Conservation (phyloP, 2,329 filamentous ascomycete species). For the Tolypocladium tundrense region DNA sequence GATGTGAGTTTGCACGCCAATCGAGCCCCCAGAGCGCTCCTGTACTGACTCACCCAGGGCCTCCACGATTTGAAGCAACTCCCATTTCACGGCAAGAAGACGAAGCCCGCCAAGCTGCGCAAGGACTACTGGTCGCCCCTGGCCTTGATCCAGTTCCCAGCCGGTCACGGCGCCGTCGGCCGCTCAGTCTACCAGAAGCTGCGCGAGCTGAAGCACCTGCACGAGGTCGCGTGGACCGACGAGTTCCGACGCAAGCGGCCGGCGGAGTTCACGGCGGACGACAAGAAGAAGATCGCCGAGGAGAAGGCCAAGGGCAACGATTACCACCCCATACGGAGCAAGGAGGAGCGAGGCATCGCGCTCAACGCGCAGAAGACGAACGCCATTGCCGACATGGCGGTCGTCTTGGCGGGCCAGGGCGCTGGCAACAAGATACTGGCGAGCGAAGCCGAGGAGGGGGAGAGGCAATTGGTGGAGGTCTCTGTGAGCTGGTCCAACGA, state of each 20-base stretch:
- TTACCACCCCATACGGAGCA: conserved; percentile 23
- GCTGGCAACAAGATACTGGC: conserved; percentile 37
- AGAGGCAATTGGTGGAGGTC: conserved; percentile 24
- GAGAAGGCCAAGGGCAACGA: conserved; percentile 18
- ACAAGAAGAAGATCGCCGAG: conserved; percentile 22
- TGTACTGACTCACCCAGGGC: conserved; percentile 14
- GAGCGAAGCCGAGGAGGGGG: conserved; percentile 9
- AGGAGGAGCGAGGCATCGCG: conserved; percentile 35
- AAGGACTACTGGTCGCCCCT: conserved; percentile 59
- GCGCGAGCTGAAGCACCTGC: conserved; percentile 52
- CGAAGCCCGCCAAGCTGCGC: conserved; percentile 49
- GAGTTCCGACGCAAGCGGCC: conserved; percentile 30
- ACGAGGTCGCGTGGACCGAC: conserved; percentile 51
- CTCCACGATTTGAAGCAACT: conserved; percentile 43
- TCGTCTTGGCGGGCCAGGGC: conserved; percentile 41
- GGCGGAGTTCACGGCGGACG: conserved; percentile 20
- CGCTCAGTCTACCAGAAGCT: conserved; percentile 52
- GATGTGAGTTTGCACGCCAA: conserved; percentile 28
- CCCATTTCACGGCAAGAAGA: conserved; percentile 59
- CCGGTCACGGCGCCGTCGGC: conserved; percentile 41
- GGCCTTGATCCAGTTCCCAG: conserved; percentile 47
- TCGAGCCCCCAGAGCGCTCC: not conserved
- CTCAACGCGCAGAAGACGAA: conserved; percentile 53
- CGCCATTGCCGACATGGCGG: conserved; percentile 53
- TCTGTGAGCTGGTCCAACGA: conserved; percentile 43